Base-by-base conservation (phyloP, 2,329 filamentous ascomycete genomes). In the Colletotrichum sp. region DNA sequence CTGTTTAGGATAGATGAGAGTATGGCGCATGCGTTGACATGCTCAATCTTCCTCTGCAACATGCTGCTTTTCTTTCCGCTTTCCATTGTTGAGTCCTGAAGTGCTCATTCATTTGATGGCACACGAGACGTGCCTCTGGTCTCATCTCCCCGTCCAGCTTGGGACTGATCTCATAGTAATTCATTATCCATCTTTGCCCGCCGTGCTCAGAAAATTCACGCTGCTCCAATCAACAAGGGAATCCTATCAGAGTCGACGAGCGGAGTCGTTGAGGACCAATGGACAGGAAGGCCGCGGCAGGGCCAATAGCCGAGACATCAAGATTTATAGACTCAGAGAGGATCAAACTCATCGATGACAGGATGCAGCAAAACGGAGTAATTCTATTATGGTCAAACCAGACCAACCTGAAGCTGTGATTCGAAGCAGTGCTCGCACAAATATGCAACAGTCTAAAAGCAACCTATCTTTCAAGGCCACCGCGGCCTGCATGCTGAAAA, bases 401-500 rank as follows among this genome's bases (percentile, higher is more conserved):
- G 28, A 21, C 59, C 30, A 36, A 21, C n/a, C 28, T 34, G 59
- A 34, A 21, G n/a, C 59, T 34, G 9, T 21, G 36, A 32, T 69
- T 60, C 8, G 67, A 69, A 43, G 66, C 66, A 59, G n/a, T 75
- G 30, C 26, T 72, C 32, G 32, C 32, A 64, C 69, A 21, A 39
- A 64, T 52, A 52, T 74, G 74, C 70, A 63, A 74, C 59, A 48
- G 43, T 39, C 65, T 52, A 36, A 59, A 65, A 39, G 43, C 70
- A 69, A 68, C 48, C 57, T 68, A 8, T 65, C n/a, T 69, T 52
- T 60, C 70, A 30, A 74, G 48, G 65, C 64, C 43, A 55, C 59
- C 59, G 36, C n/a, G 48, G 70, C 34, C 59, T 60, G 48, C 61
- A 76, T 76, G 73, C 70, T 69, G 43, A 52, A 13, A 74, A 76